Evolutionary conservation across 2,329 filamentous ascomycete species (phyloP).

Genomic region (Sclerotinia glacialis): DNA sequence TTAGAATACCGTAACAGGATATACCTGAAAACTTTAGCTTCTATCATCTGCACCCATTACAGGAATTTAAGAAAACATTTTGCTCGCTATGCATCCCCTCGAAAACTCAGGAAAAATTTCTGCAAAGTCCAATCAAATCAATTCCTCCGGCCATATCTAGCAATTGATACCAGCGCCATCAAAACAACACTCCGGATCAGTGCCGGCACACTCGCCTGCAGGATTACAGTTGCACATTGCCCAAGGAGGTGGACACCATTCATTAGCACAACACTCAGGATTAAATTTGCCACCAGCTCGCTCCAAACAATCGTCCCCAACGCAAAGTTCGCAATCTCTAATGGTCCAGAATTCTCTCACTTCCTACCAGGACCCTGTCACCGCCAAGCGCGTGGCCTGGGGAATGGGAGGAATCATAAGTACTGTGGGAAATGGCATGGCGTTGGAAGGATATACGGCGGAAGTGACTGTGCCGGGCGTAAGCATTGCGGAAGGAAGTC

Average conservation of each 20-base stretch:
- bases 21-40: conserved; percentile 5
- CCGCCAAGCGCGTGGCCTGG: not conserved
- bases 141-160: not conserved
- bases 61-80: not conserved
- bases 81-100: not conserved
- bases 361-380: not conserved
- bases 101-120: not conserved
- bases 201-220: not conserved
- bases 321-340: not conserved
- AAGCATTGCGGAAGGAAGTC: not conserved
- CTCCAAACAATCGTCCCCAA: not conserved
- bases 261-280: not conserved
- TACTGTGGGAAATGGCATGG: not conserved
- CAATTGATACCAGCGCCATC: not conserved
- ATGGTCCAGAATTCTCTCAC: not conserved
- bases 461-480: not conserved
- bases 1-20: not conserved
- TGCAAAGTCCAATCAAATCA: not conserved
- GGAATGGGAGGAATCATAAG: not conserved
- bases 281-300: fast-evolving
- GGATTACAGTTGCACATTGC: not conserved
- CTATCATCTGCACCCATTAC: not conserved
- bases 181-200: not conserved
- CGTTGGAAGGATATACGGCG: not conserved
- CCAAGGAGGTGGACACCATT: not conserved